Evolutionary conservation across 768 basidiomycete species (phyloP).

Genomic region (Trametes elegans): DNA sequence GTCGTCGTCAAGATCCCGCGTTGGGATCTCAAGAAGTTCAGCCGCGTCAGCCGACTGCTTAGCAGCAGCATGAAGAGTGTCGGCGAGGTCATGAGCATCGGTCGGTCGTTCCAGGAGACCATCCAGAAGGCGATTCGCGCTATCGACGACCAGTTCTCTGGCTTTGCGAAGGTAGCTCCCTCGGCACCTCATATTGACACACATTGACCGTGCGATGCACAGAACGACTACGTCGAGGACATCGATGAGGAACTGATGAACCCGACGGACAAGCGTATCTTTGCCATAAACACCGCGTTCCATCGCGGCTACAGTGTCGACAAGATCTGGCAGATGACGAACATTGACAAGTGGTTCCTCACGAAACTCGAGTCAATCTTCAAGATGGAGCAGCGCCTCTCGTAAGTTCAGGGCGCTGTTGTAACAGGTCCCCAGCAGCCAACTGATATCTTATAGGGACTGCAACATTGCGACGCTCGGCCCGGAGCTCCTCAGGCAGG

Average conservation of each 20-base stretch:
- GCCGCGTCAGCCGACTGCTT: constrained; percentile 82
- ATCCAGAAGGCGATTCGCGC: constrained; percentile 97
- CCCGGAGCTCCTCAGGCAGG: constrained; percentile 61
- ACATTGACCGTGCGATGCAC: neutral
- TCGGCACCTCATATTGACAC: neutral
- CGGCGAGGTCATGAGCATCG: constrained; percentile 99
- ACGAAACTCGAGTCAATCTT: constrained; percentile 82
- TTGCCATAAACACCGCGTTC: constrained; percentile 94
- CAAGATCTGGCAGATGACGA: constrained; percentile 96
- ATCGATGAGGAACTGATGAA: constrained; percentile 92
- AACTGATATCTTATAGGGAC: constrained; percentile 38
- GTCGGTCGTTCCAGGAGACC: constrained; percentile 97
- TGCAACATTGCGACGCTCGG: constrained; percentile 66
- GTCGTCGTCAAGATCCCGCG: constrained; percentile 98
- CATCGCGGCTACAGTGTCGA: constrained; percentile 91
- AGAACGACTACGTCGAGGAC: constrained; percentile 88
- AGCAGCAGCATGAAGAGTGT: constrained; percentile 99
- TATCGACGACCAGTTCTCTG: constrained; percentile 92
- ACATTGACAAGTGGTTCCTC: constrained; percentile 99
- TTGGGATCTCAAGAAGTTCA: constrained; percentile 99
- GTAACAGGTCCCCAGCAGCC: neutral
- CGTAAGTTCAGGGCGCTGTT: constrained; percentile 49
- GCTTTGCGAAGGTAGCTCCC: constrained; percentile 78
- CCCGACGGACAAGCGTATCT: constrained; percentile 96
- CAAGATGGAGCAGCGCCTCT: constrained; percentile 73